Conservation (phyloP, 441 rosid genomes). For the California macrophylla region DNA sequence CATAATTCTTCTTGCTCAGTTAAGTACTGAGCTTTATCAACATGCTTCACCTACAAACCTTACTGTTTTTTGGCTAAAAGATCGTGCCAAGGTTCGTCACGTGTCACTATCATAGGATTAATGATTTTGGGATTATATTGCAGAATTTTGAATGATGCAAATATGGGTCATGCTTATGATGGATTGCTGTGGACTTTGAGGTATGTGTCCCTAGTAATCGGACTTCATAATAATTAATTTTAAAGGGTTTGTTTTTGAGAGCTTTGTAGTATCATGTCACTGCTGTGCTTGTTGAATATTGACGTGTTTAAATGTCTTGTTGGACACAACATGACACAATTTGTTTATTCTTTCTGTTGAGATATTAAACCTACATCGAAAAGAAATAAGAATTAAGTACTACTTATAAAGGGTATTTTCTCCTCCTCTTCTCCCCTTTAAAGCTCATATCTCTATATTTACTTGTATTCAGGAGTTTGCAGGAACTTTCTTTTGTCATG, state of each 20-base stretch:
- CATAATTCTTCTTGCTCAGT: not conserved
- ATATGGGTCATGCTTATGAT: conserved; percentile 59
- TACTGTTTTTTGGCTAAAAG: not conserved
- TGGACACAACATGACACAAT: not conserved
- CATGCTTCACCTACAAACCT: conserved; percentile 1
- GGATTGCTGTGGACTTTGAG: conserved; percentile 84
- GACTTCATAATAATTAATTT: not conserved
- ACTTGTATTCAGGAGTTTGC: conserved; percentile 66
- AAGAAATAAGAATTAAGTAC: too few species aligned
- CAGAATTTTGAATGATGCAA: conserved; percentile 81
- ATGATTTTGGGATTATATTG: conserved; percentile 19
- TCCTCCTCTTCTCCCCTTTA: not conserved
- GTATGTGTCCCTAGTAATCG: conserved; percentile 29
- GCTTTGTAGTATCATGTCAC: not conserved
- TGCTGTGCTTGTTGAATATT: not conserved
- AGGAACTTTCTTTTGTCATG: conserved; percentile 46
- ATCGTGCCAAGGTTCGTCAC: not conserved
- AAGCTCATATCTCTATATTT: conserved; percentile 13
- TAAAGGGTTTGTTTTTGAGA: not conserved
- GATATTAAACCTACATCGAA: too few species aligned
- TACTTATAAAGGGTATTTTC: too few species aligned
- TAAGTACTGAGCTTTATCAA: not conserved
- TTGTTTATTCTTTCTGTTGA: not conserved
- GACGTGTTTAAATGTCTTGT: not conserved
- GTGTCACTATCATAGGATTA: conserved; percentile 5